phyloP scores from a whole-genome alignment of 768 basidiomycete species.

The Phanerochaete carnosa region DNA sequence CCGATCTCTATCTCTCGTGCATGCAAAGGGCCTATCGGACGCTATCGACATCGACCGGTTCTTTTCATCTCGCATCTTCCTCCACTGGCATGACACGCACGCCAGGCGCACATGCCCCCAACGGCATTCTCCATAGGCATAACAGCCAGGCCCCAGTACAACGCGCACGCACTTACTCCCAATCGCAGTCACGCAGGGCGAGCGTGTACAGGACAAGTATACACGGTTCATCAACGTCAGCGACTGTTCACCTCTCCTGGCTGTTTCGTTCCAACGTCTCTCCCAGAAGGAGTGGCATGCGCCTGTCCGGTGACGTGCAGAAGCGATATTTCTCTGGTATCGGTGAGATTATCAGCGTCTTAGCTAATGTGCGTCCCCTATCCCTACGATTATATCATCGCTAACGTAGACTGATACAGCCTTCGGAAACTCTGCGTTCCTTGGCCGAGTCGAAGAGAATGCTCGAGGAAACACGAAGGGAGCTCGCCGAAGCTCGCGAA shows the following conservation, averaged over 20 bases:
- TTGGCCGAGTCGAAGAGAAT: conserved; percentile 74
- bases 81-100: conserved; percentile 15
- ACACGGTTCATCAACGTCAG: conserved; percentile 18
- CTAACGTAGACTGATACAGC: conserved; percentile 37
- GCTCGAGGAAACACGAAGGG: conserved; percentile 74
- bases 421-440: conserved; percentile 73
- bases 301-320: conserved; percentile 57
- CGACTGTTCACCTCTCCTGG: conserved; percentile 52
- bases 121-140: not conserved
- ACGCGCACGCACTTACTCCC: conserved; percentile 22
- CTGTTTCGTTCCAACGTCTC: conserved; percentile 74
- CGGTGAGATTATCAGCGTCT: conserved; percentile 72
- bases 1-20: conserved; percentile 1
- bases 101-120: conserved; percentile 2
- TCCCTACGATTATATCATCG: not conserved
- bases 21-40: conserved; percentile 4
- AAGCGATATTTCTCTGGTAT: conserved; percentile 77
- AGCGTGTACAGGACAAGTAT: conserved; percentile 27
- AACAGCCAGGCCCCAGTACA: conserved; percentile 2
- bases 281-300: conserved; percentile 46
- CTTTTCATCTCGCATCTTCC: conserved; percentile 3
- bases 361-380: conserved; percentile 59
- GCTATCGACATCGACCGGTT: conserved; percentile 3
- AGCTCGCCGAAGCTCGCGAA: conserved; percentile 68
- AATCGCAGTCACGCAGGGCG: conserved; percentile 25